Percentiles rank a stretch among this genome's conserved stretches.
phyloP scores from a whole-genome alignment of 176 grass and related monocot species.

The Chrysopogon serrulatus region DNA sequence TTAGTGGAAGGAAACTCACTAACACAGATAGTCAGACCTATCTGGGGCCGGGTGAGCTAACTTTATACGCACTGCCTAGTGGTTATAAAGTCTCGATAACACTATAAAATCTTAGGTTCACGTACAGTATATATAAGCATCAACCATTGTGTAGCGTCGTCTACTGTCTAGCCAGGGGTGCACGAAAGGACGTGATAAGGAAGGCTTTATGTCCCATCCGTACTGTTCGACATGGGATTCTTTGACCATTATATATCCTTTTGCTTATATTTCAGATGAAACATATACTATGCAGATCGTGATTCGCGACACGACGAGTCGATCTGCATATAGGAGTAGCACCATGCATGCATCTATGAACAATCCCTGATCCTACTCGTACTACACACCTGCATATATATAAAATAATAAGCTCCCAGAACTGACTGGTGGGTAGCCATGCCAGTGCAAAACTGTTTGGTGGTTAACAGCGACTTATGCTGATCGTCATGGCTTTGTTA shows the following conservation, averaged over 20 bases:
- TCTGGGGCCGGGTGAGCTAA: neutral
- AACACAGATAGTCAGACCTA: neutral
- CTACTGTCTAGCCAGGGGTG: neutral
- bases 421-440: too few species aligned
- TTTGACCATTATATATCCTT: too few species aligned
- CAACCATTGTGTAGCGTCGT: conserved; percentile 7
- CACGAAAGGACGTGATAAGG: conserved; percentile 24
- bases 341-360: neutral
- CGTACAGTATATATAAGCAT: too few species aligned
- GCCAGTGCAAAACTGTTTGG: neutral
- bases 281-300: neutral
- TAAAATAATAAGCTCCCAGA: neutral
- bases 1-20: too few species aligned
- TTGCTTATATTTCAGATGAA: conserved; percentile 2
- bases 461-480: conserved; percentile 1
- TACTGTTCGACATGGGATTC: conserved; percentile 19
- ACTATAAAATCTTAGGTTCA: too few species aligned
- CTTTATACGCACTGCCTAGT: neutral
- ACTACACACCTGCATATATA: neutral
- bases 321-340: neutral
- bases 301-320: too few species aligned
- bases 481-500: neutral
- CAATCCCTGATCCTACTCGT: neutral
- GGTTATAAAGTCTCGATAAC: too few species aligned
- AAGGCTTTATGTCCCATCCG: conserved; percentile 31